Evolutionary conservation across 2,329 filamentous ascomycete genomes (phyloP), one percentile per base, ranked within the genome.

Genomic region (Zymoseptoria passerinii): DNA sequence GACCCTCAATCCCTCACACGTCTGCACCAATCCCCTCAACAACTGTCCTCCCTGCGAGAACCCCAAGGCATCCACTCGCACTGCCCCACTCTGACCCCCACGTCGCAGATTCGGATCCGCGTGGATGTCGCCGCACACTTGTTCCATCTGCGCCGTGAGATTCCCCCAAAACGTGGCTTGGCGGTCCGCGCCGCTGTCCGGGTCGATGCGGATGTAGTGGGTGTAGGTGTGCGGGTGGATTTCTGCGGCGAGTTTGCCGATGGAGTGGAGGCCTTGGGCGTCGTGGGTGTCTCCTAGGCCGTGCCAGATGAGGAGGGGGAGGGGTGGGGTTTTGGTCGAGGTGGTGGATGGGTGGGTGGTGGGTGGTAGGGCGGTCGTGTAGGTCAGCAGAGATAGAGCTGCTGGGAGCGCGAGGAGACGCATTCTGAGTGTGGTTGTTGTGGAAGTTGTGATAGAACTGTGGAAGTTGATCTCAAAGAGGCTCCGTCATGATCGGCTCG

Each of bases 21-120:
- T 83, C 79, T 99, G 86, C 63, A 96, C 79, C 72, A 95, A 92
- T 23, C 82, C 94, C 59, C 94, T 86, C n/a, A 99, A 82, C 77
- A 99, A 96, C 73, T 96, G 90, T 1, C 94, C 94, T 63, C 94
- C 94, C 74, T 99, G 94, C 13, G 89, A 94, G 78, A 99, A 96
- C 28, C 94, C 94, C 40, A 99, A 77, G 35, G 92, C 92, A 74
- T 97, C 94, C 70, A 96, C 81, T 18, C 66, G 55, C 4, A 70
- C 53, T 19, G 56, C 55, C 0, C 60, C 57, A 63, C 87, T 90
- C 0, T 89, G 89, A 29, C 58, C 50, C n/a, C 19, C 44, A n/a
- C n/a, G n/a, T n/a, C n/a, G n/a, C 16, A 96, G 83, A 72, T 95
- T 89, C 0, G 87, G 87, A 71, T 96, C 83, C 0, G 80, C 71